Evolutionary conservation across 2,329 filamentous ascomycete genomes (phyloP).

Genomic region (Ophiostoma ips): DNA sequence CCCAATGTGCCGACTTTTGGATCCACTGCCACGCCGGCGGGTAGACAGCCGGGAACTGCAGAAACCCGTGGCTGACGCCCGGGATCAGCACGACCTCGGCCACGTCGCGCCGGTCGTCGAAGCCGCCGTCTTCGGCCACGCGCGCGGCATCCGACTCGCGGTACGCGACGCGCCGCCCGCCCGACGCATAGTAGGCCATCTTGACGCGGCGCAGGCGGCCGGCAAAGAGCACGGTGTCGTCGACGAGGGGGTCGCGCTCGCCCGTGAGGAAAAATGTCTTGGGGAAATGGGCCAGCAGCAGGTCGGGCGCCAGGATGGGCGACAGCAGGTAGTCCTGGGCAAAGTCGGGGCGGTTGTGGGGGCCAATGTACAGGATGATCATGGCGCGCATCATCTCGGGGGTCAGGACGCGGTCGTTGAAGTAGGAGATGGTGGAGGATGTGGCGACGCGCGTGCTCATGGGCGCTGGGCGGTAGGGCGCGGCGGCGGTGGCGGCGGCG

Average conservation of each 20-base stretch:
- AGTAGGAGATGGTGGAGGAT: slow-evolving; percentile 95
- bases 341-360: slow-evolving; percentile 86
- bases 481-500: slow-evolving; percentile 20
- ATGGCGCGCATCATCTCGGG: slow-evolving; percentile 99
- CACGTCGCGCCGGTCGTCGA: slow-evolving; percentile 49
- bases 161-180: slow-evolving; percentile 38
- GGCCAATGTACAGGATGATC: slow-evolving; percentile 95
- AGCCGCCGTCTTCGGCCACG: slow-evolving; percentile 29
- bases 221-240: slow-evolving; percentile 94
- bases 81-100: slow-evolving; percentile 77
- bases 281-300: slow-evolving; percentile 71
- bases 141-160: slow-evolving; percentile 26
- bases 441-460: slow-evolving; percentile 81
- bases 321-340: slow-evolving; percentile 80
- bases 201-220: slow-evolving; percentile 75
- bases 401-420: slow-evolving; percentile 85
- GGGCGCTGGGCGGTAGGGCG: slow-evolving; percentile 37
- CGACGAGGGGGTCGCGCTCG: slow-evolving; percentile 86
- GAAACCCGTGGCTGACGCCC: slow-evolving; percentile 82
- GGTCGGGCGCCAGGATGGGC: slow-evolving; percentile 77
- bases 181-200: slow-evolving; percentile 35
- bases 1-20: slow-evolving; percentile 65
- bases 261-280: slow-evolving; percentile 91
- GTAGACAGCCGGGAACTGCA: slow-evolving; percentile 81
- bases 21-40: slow-evolving; percentile 85